Percentiles rank a stretch among this genome's conserved stretches.
These are phyloP conservation scores for Cunninghamia lanceolata DNA, from an alignment of 75 land plant species.

Conservation along the genomic window DNA sequence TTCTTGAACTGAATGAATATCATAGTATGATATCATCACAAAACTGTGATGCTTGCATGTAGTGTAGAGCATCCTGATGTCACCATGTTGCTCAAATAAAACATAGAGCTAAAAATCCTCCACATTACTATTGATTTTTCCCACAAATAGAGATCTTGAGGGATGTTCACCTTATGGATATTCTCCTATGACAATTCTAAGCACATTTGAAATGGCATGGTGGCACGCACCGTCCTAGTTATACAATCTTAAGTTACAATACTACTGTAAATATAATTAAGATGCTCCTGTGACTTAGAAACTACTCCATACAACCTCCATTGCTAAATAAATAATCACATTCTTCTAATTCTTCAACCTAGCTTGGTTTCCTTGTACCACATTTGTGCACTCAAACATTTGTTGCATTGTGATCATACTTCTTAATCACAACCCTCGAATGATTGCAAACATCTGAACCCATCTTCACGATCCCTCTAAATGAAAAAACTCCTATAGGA, in stretches of 20 bases:
- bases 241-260: conserved; percentile 29
- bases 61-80: too few relatives aligned
- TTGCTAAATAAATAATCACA: conserved; percentile 80
- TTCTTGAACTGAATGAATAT: too few relatives aligned
- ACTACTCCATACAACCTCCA: conserved; percentile 89
- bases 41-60: too few relatives aligned
- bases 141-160: conserved; percentile 75
- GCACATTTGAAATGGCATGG: conserved; percentile 46
- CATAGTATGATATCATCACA: too few relatives aligned
- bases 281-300: conserved; percentile 44
- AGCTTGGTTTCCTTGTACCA: too few relatives aligned
- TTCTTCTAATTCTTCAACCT: conserved; percentile 75
- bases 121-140: conserved; percentile 81
- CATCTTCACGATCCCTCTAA: too few relatives aligned
- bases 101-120: conserved; percentile 66
- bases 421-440: too few relatives aligned
- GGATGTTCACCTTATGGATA: conserved; percentile 97
- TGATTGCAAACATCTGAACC: too few relatives aligned
- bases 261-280: conserved; percentile 35
- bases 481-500: too few relatives aligned
- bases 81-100: conserved; percentile 37
- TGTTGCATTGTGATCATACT: too few relatives aligned
- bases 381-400: too few relatives aligned
- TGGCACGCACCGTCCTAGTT: conserved; percentile 38
- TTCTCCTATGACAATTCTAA: conserved; percentile 74